Evolutionary conservation across 78 protist species (phyloP).

Genomic region (Dictyostelium purpureum): DNA sequence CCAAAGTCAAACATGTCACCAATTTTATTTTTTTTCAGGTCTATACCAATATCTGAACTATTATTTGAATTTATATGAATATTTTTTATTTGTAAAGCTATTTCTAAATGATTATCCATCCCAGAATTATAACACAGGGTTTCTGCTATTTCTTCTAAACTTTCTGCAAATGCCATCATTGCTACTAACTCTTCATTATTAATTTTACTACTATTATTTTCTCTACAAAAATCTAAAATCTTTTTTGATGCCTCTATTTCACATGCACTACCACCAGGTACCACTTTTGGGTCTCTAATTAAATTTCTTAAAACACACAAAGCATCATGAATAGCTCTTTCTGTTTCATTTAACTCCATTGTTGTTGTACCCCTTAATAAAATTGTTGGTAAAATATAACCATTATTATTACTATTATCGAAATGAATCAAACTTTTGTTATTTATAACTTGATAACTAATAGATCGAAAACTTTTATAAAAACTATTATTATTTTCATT

Average conservation of each 20-base stretch:
- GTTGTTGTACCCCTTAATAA: slow-evolving; percentile 17
- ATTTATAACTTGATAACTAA: not conserved
- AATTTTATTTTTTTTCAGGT: slow-evolving; percentile 5
- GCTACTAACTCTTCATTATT: not conserved
- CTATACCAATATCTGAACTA: not conserved
- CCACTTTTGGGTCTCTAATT: slow-evolving; percentile 3
- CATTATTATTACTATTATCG: not conserved
- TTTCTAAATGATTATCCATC: slow-evolving; percentile 19
- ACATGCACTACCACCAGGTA: slow-evolving; percentile 78
- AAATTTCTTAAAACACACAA: slow-evolving; percentile 63
- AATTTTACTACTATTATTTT: not conserved
- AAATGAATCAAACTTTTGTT: not conserved
- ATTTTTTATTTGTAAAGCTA: not conserved
- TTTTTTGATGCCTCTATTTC: slow-evolving; percentile 21
- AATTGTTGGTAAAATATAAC: slow-evolving; percentile 12
- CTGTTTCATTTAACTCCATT: slow-evolving; percentile 47
- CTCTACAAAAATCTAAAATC: not conserved
- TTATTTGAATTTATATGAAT: not conserved
- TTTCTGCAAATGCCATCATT: slow-evolving; percentile 42
- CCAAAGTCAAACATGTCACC: slow-evolving; percentile 32
- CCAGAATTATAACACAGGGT: slow-evolving; percentile 43
- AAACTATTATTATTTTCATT: not conserved
- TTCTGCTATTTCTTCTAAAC: slow-evolving; percentile 38
- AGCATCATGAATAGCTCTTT: slow-evolving; percentile 67
- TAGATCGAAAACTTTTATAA: not conserved